Evolutionary conservation across 1,139 yeast species (phyloP), one percentile per base, ranked within the genome.

Genomic region (Hansenula anomala): DNA sequence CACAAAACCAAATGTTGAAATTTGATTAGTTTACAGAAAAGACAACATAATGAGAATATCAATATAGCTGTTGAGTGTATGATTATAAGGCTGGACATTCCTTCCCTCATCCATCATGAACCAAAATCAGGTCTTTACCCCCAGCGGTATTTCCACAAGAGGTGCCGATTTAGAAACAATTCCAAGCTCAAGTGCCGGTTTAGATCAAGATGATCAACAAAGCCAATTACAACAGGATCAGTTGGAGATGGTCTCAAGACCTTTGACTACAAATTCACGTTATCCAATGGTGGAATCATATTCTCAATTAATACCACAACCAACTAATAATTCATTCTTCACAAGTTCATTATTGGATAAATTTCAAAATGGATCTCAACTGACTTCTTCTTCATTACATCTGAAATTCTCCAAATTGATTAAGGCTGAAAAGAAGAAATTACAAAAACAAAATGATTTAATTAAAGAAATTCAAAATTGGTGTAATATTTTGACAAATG

Each of bases 401-500:
- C 49, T 40, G 29, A 61, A 60, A 42, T 39, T 70, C 23, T 52
- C 54, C 17, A 69, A 61, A 44, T 50, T 67, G 34, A 56, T 67
- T 36, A 65, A 60, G 43, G 39, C 51, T 7, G 68, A 70, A 44
- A 58, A 56, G 42, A 70, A 62, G 37, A 53, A 56, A 27, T 51
- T 62, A 23, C 62, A 60, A 33, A 63, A 63, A 36, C 61, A 58
- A 15, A 11, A 8, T 4, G 68, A 60, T n/a, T 58, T 72, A 33
- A 51, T 64, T 18, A 61, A 58, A 26, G 70, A 71, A 9, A 51
- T 73, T 26, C 49, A 51, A 9, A 54, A 52, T 4, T 76, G 82
- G 82, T 59, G 66, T 16, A 54, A 58, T 18, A 48, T 60, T 4
- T 49, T 74, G 29, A 70, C 69, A n/a, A 62, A 61, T 38, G 60